These are phyloP conservation scores for Fusarium austroafricanum DNA, from an alignment of 2,329 filamentous ascomycete species.

Conservation along the genomic window DNA sequence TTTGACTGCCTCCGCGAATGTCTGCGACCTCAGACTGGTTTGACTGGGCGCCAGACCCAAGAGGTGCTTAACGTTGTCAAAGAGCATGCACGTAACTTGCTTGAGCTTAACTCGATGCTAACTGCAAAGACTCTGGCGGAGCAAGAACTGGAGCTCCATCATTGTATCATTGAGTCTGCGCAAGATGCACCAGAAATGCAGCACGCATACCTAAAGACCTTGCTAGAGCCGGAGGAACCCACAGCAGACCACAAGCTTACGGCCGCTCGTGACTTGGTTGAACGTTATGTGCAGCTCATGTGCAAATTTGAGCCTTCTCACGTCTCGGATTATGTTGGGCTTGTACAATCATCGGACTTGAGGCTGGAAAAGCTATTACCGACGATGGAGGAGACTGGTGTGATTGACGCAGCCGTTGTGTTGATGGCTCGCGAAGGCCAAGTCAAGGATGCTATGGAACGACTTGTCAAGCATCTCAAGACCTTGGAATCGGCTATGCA, in stretches of 20 bases:
- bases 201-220: conserved; percentile 78
- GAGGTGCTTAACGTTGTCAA: conserved; percentile 77
- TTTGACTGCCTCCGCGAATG: conserved; percentile 85
- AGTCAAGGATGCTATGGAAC: conserved; percentile 82
- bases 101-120: conserved; percentile 72
- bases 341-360: conserved; percentile 81
- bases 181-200: conserved; percentile 72
- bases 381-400: conserved; percentile 87
- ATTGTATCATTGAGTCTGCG: conserved; percentile 71
- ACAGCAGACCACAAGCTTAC: conserved; percentile 48
- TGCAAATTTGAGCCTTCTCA: conserved; percentile 85
- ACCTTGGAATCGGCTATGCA: conserved; percentile 83
- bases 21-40: conserved; percentile 70
- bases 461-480: conserved; percentile 82
- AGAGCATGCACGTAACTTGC: conserved; percentile 73
- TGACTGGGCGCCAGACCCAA: conserved; percentile 76
- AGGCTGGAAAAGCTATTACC: conserved; percentile 84
- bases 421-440: conserved; percentile 91
- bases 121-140: conserved; percentile 74
- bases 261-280: conserved; percentile 73
- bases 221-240: conserved; percentile 73
- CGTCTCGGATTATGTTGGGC: conserved; percentile 85
- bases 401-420: conserved; percentile 92
- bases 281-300: conserved; percentile 90
- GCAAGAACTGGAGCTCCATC: conserved; percentile 73